Evolutionary conservation across 2,329 filamentous ascomycete species (phyloP), one percentile per base, ranked within the genome.

Genomic region (Diplodia corticola): DNA sequence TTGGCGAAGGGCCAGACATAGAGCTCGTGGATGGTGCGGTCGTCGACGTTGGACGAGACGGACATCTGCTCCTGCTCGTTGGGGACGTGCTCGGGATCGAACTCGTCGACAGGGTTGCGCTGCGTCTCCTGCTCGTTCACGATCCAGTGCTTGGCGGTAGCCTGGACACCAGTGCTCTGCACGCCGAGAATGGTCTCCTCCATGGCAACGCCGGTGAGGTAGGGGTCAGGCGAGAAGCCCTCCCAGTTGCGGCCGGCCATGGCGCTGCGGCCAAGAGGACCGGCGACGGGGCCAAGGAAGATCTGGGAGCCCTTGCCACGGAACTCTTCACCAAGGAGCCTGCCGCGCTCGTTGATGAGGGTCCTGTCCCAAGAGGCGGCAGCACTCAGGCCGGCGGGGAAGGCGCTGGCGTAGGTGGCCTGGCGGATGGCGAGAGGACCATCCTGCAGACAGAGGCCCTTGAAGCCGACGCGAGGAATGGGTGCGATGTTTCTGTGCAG

Each of bases 1-100:
- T 93, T 89, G 28, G 85, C 89, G 73, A 93, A 93, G 0, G 91
- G 91, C 91, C 91, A 93, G 28, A 89, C 80, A 73, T 92, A 93
- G 5, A 92, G 77, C 75, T 93, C 91, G 71, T 92, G 90, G 73
- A 92, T 80, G 0, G 90, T 89, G 68, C 89, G 86, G 75, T 93
- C 91, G 67, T 91, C 89, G 20, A 91, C 80, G 70, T 89, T 89
- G 57, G 84, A 84, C 20, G 72, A 80, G 68, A 78, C 75, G 12
- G 76, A 74, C 17, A 78, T 73, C 72, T 71, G 26, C 22, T 66
- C 30, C 30, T 33, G 12, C 2, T 22, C 33, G 83, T 82, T 15
- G 79, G 64, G 57, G 15, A 55, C 17, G 35, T 51, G 67, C 33
- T 67, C 65, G 13, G 24, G 2, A 26, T 55, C 44, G 35, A 89